phyloP scores from a whole-genome alignment of 805 yeast genomes.

The Candida schatavii region DNA sequence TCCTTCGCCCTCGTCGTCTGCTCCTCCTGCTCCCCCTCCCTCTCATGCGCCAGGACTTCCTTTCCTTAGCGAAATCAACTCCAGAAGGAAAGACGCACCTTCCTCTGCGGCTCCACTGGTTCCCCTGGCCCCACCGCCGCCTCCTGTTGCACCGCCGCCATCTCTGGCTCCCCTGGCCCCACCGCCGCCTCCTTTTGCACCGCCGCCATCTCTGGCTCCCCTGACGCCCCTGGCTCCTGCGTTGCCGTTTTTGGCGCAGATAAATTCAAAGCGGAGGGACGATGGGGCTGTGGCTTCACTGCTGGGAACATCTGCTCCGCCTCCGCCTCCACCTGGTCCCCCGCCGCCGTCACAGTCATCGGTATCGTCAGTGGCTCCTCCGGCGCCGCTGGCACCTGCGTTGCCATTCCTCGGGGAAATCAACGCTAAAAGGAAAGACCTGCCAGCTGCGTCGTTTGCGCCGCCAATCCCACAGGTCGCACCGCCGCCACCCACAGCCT shows the following conservation, averaged over 20 bases:
- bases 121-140: conserved; percentile 22
- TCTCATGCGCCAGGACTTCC: conserved; percentile 10
- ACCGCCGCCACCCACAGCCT: conserved; percentile 25
- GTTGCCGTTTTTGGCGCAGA: conserved; percentile 57
- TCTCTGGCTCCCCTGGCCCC: conserved; percentile 14
- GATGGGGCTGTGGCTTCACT: conserved; percentile 30
- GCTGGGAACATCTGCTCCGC: conserved; percentile 10
- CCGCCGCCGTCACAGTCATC: conserved; percentile 13
- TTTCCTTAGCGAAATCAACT: conserved; percentile 8
- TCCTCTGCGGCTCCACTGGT: conserved; percentile 15
- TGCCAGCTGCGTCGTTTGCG: conserved; percentile 21
- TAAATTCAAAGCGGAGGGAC: conserved; percentile 49
- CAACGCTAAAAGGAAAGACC: conserved; percentile 19
- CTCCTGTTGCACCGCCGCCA: conserved; percentile 26
- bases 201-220: conserved; percentile 17
- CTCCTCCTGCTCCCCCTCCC: conserved; percentile 17
- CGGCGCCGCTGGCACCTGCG: conserved; percentile 14
- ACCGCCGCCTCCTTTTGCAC: conserved; percentile 23
- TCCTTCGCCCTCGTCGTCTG: conserved; percentile 13
- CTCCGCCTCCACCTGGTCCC: conserved; percentile 6
- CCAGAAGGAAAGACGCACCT: conserved; percentile 12
- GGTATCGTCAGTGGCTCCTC: conserved; percentile 8
- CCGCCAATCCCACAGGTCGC: conserved; percentile 13
- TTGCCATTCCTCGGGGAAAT: conserved; percentile 24
- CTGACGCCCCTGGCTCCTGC: conserved; percentile 19